Evolutionary conservation across 768 basidiomycete species (phyloP).

Genomic region (Rhizopogon sp.): DNA sequence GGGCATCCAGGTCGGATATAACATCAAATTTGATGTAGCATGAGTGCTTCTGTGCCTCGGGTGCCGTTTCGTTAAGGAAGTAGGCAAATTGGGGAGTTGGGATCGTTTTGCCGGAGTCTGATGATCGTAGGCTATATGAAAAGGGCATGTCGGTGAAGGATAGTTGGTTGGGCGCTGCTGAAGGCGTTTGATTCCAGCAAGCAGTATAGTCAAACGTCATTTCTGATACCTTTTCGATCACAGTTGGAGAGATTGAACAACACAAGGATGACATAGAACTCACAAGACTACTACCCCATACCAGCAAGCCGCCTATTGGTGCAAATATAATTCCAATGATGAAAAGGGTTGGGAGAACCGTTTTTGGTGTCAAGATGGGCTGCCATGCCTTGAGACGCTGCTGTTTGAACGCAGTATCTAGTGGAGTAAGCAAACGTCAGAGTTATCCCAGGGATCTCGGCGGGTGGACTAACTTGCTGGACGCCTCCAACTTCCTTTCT

Average conservation of each 20-base stretch:
- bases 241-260: neutral
- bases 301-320: conserved; percentile 89
- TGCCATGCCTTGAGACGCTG: conserved; percentile 99
- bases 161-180: conserved; percentile 27
- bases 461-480: conserved; percentile 64
- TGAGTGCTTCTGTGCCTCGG: conserved; percentile 43
- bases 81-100: conserved; percentile 72
- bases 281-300: conserved; percentile 82
- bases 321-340: conserved; percentile 93
- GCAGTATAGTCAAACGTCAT: conserved; percentile 94
- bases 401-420: conserved; percentile 98
- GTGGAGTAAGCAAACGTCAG: conserved; percentile 2
- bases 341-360: conserved; percentile 94
- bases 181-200: conserved; percentile 62
- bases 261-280: conserved; percentile 12
- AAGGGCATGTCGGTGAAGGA: conserved; percentile 53
- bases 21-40: conserved; percentile 83
- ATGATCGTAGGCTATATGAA: conserved; percentile 61
- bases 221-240: conserved; percentile 66
- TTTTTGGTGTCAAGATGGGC: conserved; percentile 97
- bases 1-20: conserved; percentile 65
- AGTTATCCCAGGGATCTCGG: conserved; percentile 9
- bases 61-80: conserved; percentile 42
- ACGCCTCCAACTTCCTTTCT: conserved; percentile 80
- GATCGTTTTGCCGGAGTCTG: conserved; percentile 42